Conservation (phyloP, 805 yeast genomes). For the Novakomyces olei region DNA sequence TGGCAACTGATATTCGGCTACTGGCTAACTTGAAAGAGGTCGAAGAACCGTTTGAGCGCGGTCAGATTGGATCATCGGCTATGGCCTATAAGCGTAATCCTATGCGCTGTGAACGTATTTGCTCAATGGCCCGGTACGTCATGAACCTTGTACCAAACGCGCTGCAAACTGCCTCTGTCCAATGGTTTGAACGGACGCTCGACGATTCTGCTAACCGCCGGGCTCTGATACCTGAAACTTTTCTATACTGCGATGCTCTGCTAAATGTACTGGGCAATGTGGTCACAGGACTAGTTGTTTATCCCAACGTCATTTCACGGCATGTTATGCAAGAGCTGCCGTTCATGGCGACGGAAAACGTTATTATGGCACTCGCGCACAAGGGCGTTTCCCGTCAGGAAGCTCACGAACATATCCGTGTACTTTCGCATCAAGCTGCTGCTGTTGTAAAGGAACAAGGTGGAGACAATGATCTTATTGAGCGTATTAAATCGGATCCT, state of each 20-base stretch:
- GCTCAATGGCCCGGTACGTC: slow-evolving; percentile 91
- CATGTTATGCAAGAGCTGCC: slow-evolving; percentile 88
- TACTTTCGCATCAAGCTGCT: slow-evolving; percentile 89
- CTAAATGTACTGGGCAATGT: slow-evolving; percentile 76
- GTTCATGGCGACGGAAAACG: slow-evolving; percentile 97
- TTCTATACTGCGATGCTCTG: slow-evolving; percentile 84
- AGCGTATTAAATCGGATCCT: slow-evolving; percentile 19
- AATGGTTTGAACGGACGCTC: slow-evolving; percentile 97
- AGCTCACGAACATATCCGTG: slow-evolving; percentile 93
- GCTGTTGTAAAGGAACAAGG: slow-evolving; percentile 95
- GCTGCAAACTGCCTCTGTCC: slow-evolving; percentile 89
- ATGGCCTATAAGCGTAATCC: slow-evolving; percentile 99
- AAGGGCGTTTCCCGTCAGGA: slow-evolving; percentile 96
- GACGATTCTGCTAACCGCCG: slow-evolving; percentile 97
- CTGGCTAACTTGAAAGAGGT: slow-evolving; percentile 91
- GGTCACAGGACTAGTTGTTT: slow-evolving; percentile 86
- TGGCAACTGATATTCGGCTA: slow-evolving; percentile 90
- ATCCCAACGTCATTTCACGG: slow-evolving; percentile 96
- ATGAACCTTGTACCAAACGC: slow-evolving; percentile 84
- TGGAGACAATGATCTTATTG: slow-evolving; percentile 83
- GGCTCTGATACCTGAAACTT: slow-evolving; percentile 88
- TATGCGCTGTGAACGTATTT: slow-evolving; percentile 96
- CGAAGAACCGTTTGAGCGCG: slow-evolving; percentile 95
- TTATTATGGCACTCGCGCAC: slow-evolving; percentile 99
- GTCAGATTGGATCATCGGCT: slow-evolving; percentile 95